Evolutionary conservation across 441 rosid genomes (phyloP).

Genomic region (Euphorbia celastroides): DNA sequence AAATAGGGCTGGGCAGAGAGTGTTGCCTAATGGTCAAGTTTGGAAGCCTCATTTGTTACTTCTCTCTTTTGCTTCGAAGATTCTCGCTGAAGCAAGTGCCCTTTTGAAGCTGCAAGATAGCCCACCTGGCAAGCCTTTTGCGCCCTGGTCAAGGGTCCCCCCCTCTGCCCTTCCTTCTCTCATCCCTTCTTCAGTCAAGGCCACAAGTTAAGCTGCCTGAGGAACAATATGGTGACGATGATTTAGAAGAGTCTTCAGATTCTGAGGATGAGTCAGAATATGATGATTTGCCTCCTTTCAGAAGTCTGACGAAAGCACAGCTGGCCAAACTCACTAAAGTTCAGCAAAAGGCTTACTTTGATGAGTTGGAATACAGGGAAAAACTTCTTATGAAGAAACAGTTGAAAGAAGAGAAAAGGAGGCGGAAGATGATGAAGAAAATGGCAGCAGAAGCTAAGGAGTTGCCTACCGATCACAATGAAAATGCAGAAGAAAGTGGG

Average conservation of each 20-base stretch:
- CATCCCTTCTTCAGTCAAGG: constrained; percentile 87
- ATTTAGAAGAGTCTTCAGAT: constrained; percentile 71
- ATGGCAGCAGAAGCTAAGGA: constrained; percentile 23
- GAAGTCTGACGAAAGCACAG: constrained; percentile 61
- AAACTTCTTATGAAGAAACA: constrained; percentile 67
- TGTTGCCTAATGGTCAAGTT: constrained; percentile 87
- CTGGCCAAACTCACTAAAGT: constrained; percentile 52
- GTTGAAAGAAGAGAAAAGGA: constrained; percentile 48
- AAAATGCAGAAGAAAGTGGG: constrained; percentile 36
- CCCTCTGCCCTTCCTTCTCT: constrained; percentile 81
- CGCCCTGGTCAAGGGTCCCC: constrained; percentile 73
- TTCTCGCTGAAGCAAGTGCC: constrained; percentile 79
- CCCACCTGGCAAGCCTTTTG: constrained; percentile 83
- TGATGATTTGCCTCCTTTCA: constrained; percentile 93
- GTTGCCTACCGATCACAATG: constrained; percentile 20
- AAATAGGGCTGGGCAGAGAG: constrained; percentile 79
- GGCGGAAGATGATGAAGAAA: constrained; percentile 41
- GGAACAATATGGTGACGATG: constrained; percentile 71
- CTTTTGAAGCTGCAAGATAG: constrained; percentile 70
- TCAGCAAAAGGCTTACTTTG: constrained; percentile 53
- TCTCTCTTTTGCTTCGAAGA: constrained; percentile 70
- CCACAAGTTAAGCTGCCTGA: constrained; percentile 69
- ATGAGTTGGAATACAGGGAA: constrained; percentile 63
- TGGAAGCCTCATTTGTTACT: constrained; percentile 83
- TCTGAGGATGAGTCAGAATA: constrained; percentile 85